phyloP scores from a whole-genome alignment of 768 basidiomycete genomes.

The Ephemerocybe angulata region DNA sequence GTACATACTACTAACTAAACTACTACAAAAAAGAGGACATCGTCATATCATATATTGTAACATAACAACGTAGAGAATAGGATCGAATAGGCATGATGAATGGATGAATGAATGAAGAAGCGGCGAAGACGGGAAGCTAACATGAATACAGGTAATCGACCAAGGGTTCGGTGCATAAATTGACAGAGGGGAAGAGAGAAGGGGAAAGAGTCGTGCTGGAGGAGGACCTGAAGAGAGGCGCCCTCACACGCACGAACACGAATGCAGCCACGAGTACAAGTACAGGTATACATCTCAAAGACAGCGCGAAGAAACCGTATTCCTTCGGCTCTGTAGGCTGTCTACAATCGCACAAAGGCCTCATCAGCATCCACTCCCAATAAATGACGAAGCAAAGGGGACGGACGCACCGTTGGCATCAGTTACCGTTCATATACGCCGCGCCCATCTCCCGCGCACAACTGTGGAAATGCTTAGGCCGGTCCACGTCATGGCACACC shows the following conservation, averaged over 20 bases:
- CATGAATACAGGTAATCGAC: too few species aligned
- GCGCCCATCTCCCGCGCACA: constrained; percentile 58
- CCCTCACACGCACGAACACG: too few species aligned
- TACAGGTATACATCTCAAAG: too few species aligned
- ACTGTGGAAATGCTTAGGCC: constrained; percentile 71
- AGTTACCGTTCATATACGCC: constrained; percentile 34
- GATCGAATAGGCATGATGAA: background rate
- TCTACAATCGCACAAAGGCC: background rate
- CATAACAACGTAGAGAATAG: constrained; percentile 1
- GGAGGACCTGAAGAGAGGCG: too few species aligned
- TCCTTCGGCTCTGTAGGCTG: too few species aligned
- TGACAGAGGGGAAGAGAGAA: too few species aligned
- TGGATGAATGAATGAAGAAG: background rate
- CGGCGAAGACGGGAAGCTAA: background rate
- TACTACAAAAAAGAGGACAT: too few species aligned
- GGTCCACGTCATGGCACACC: constrained; percentile 66
- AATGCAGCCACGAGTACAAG: too few species aligned
- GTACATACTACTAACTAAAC: too few species aligned
- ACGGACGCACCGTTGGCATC: background rate
- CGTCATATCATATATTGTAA: too few species aligned
- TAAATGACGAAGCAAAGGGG: background rate
- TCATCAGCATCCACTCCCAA: background rate
- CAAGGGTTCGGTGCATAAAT: too few species aligned
- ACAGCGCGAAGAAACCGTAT: too few species aligned
- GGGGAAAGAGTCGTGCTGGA: background rate